Percentiles rank a stretch among this genome's conserved stretches.
These are phyloP conservation scores for Tripidium arundinaceum DNA, from an alignment of 202 grass and related monocot genomes.

Conservation along the genomic window DNA sequence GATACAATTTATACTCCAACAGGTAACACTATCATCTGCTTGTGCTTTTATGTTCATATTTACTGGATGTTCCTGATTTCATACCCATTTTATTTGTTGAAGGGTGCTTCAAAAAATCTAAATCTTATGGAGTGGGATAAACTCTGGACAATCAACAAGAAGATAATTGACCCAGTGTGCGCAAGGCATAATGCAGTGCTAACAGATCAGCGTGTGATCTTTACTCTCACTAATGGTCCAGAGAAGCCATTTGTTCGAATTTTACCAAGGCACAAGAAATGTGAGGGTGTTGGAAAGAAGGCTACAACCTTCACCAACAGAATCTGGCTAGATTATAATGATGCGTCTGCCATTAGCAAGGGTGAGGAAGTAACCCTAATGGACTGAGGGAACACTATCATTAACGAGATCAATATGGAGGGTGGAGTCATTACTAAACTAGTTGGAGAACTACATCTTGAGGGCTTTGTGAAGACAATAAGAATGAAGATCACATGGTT, in stretches of 20 bases:
- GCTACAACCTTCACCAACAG: not conserved
- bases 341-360: not conserved
- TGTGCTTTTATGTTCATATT: not conserved
- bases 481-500: not conserved
- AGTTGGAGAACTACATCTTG: not conserved
- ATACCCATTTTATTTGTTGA: slow-evolving; percentile 18
- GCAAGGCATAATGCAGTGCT: slow-evolving; percentile 71
- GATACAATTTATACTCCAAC: slow-evolving; percentile 91
- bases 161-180: slow-evolving; percentile 82
- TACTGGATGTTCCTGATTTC: not conserved
- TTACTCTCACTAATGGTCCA: slow-evolving; percentile 75
- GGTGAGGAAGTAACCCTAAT: not conserved
- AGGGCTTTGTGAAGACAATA: not conserved
- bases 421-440: not conserved
- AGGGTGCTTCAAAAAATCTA: slow-evolving; percentile 93
- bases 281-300: slow-evolving; percentile 31
- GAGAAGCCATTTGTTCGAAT: slow-evolving; percentile 60
- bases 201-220: slow-evolving; percentile 47
- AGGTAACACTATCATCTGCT: slow-evolving; percentile 53
- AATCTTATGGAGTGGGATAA: slow-evolving; percentile 99
- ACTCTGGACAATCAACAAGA: slow-evolving; percentile 95
- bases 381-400: not conserved
- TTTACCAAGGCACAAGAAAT: slow-evolving; percentile 80
- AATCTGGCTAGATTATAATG: not conserved
- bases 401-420: not conserved